Evolutionary conservation across 2,329 filamentous ascomycete genomes (phyloP).

Genomic region (Alternaria panax): DNA sequence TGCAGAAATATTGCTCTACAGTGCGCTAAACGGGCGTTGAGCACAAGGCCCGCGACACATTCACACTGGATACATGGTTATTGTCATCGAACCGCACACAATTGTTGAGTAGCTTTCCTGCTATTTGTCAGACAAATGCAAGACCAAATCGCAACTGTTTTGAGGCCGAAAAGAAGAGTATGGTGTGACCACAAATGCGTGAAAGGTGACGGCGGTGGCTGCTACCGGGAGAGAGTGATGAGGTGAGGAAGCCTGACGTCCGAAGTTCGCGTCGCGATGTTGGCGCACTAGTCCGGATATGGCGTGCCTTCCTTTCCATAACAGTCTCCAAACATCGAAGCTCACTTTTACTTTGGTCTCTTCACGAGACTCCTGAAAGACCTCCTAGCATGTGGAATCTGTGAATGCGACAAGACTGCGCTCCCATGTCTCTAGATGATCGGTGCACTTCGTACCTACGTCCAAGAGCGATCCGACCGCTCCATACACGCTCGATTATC

Average conservation of each 20-base stretch:
- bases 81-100: not conserved
- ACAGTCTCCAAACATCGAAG: not conserved
- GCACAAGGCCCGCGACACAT: not conserved
- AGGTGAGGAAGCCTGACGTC: not conserved
- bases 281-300: not conserved
- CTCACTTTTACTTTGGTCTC: not conserved
- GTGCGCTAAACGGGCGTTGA: not conserved
- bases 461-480: too few species aligned
- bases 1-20: not conserved
- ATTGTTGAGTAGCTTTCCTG: not conserved
- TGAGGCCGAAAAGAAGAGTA: not conserved
- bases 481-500: too few species aligned
- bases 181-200: not conserved
- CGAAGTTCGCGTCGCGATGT: not conserved
- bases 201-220: not conserved
- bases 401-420: not conserved
- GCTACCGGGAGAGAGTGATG: not conserved
- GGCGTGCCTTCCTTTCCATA: not conserved
- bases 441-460: too few species aligned
- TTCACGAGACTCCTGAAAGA: too few species aligned
- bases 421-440: not conserved
- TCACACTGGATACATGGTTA: not conserved
- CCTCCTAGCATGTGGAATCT: not conserved
- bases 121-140: not conserved
- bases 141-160: not conserved